Percentiles rank a stretch among this genome's conserved stretches.
phyloP scores from a whole-genome alignment of 371 early-diverging fungal species.

The Mortierella sp. region DNA sequence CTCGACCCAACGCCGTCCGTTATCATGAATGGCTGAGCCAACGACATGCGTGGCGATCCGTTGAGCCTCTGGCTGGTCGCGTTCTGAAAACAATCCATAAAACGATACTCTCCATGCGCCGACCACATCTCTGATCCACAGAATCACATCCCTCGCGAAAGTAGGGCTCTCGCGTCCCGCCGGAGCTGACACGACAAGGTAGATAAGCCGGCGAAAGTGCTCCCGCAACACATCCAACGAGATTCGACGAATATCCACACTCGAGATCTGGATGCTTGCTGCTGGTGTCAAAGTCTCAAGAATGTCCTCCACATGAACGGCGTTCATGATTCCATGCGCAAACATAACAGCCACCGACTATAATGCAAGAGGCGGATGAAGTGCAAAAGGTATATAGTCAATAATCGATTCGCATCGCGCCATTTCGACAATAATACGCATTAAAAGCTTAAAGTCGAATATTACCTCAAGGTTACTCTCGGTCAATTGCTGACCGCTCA shows the following conservation, averaged over 20 bases:
- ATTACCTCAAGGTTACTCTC: conserved; percentile 54
- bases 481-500: conserved; percentile 48
- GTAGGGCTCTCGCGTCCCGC: conserved; percentile 52
- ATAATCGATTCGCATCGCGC: not conserved
- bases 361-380: not conserved
- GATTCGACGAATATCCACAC: conserved; percentile 46
- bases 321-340: conserved; percentile 50
- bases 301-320: conserved; percentile 48
- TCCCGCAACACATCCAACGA: conserved; percentile 51
- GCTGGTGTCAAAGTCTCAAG: conserved; percentile 47
- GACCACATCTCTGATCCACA: conserved; percentile 59
- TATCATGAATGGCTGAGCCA: conserved; percentile 55
- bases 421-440: not conserved
- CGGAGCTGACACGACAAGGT: conserved; percentile 51
- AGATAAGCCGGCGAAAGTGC: conserved; percentile 54
- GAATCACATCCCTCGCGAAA: conserved; percentile 56
- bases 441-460: not conserved
- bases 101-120: conserved; percentile 56
- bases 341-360: conserved; percentile 55
- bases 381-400: not conserved
- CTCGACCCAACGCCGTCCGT: conserved; percentile 57
- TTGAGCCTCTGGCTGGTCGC: conserved; percentile 53
- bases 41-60: conserved; percentile 57
- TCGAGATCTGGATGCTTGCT: conserved; percentile 41
- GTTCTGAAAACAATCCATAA: conserved; percentile 50